phyloP scores from a whole-genome alignment of 148 eudicot species.

The Rhododendron mucronatum region DNA sequence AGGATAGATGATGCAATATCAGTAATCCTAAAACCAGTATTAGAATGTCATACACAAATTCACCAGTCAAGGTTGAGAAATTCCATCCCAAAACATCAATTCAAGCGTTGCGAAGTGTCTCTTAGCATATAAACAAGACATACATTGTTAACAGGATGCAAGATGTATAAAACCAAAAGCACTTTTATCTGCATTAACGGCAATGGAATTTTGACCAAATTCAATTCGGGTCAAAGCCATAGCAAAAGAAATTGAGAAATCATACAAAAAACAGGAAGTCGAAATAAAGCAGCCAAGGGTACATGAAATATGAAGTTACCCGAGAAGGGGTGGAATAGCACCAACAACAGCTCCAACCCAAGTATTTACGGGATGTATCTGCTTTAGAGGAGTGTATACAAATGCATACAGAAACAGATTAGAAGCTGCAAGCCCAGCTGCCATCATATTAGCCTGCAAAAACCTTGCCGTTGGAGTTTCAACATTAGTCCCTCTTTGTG shows the following conservation, averaged over 20 bases:
- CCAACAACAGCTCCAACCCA: constrained; percentile 99
- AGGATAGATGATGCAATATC: background rate
- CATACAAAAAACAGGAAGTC: background rate
- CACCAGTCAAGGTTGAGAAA: background rate
- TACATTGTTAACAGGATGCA: background rate
- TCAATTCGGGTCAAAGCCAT: background rate
- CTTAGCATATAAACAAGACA: background rate
- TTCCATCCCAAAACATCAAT: background rate
- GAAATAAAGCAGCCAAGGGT: background rate
- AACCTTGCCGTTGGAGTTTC: constrained; percentile 56
- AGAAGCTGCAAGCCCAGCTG: constrained; percentile 97
- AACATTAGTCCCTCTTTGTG: constrained; percentile 35
- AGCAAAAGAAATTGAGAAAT: background rate
- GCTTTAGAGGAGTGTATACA: constrained; percentile 94
- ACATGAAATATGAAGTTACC: constrained; percentile 39
- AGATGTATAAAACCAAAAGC: background rate
- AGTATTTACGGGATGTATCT: constrained; percentile 89
- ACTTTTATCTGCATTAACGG: background rate
- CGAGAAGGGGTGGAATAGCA: constrained; percentile 97
- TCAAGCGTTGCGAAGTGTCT: background rate
- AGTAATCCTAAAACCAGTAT: background rate
- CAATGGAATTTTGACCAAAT: background rate
- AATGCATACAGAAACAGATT: constrained; percentile 85
- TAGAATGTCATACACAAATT: background rate
- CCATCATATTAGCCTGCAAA: constrained; percentile 92